Evolutionary conservation across 1,284 basidiomycete genomes (phyloP).

Genomic region (Gymnopus androsaceus): DNA sequence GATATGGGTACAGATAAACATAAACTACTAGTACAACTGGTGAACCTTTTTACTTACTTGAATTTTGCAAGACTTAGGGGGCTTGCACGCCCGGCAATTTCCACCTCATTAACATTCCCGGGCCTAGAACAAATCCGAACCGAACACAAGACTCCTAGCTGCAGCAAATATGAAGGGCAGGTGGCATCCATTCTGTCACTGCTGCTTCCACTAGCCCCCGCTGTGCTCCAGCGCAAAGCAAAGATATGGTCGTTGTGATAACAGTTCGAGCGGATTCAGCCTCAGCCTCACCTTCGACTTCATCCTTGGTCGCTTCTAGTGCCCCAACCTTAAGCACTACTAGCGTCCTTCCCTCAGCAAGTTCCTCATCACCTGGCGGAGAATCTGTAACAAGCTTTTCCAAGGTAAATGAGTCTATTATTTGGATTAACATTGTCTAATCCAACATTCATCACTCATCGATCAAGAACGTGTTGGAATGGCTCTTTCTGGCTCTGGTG

Average conservation of each 20-base stretch:
- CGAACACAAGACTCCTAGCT: not conserved
- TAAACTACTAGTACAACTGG: too few species aligned
- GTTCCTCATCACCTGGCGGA: too few species aligned
- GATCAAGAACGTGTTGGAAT: constrained; percentile 31
- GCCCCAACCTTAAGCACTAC: too few species aligned
- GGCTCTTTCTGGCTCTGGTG: constrained; percentile 27
- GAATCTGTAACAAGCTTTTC: too few species aligned
- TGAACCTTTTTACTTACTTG: too few species aligned
- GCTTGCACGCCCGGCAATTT: too few species aligned
- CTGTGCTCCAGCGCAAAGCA: too few species aligned
- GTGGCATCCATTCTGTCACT: not conserved
- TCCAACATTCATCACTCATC: not conserved
- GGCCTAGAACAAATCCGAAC: not conserved
- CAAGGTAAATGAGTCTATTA: too few species aligned
- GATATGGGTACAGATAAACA: too few species aligned
- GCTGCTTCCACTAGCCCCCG: not conserved
- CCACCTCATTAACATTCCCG: not conserved
- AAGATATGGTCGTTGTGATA: not conserved
- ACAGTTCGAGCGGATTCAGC: not conserved
- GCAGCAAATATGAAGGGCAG: too few species aligned
- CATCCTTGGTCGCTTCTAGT: too few species aligned
- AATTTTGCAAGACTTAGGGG: too few species aligned
- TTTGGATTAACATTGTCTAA: not conserved
- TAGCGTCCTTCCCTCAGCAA: not conserved
- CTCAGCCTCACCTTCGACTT: not conserved